These are phyloP conservation scores for Nicotiana obtusifolia DNA, from an alignment of 257 asterid genomes.

Conservation along the genomic window DNA sequence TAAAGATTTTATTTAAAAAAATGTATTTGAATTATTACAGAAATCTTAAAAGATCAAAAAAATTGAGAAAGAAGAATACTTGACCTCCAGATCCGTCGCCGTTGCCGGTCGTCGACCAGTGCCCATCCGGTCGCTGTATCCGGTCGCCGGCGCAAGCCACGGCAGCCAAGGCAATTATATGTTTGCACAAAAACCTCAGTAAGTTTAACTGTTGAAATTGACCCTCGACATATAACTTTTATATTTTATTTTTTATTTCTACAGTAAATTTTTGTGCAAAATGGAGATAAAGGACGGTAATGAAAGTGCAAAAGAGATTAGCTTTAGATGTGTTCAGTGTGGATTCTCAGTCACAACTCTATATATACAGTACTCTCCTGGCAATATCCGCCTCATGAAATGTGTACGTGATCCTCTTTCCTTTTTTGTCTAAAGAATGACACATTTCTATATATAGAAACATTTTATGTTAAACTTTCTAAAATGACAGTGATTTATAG, in stretches of 20 bases:
- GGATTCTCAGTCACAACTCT: slow-evolving; percentile 55
- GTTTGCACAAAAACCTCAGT: background rate
- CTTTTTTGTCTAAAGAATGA: background rate
- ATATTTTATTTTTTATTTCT: background rate
- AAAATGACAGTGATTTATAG: no score
- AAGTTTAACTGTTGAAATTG: background rate
- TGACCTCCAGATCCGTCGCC: background rate
- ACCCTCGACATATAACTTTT: background rate
- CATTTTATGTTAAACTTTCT: no score
- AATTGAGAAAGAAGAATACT: background rate
- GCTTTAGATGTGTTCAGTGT: slow-evolving; percentile 52
- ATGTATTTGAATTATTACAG: background rate
- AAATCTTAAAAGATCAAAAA: background rate
- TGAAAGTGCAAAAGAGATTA: background rate
- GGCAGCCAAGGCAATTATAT: background rate
- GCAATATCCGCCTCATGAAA: slow-evolving; percentile 87
- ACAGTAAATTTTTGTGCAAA: background rate
- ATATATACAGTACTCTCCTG: slow-evolving; percentile 81
- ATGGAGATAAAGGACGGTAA: background rate
- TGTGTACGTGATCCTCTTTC: slow-evolving; percentile 36
- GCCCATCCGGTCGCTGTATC: background rate
- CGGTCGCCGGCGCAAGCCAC: background rate
- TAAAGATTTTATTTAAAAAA: background rate
- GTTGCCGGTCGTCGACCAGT: background rate
- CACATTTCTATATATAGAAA: no score